Evolutionary conservation across 2,329 filamentous ascomycete species (phyloP), one percentile per base, ranked within the genome.

Genomic region (Teratosphaeria destructans): DNA sequence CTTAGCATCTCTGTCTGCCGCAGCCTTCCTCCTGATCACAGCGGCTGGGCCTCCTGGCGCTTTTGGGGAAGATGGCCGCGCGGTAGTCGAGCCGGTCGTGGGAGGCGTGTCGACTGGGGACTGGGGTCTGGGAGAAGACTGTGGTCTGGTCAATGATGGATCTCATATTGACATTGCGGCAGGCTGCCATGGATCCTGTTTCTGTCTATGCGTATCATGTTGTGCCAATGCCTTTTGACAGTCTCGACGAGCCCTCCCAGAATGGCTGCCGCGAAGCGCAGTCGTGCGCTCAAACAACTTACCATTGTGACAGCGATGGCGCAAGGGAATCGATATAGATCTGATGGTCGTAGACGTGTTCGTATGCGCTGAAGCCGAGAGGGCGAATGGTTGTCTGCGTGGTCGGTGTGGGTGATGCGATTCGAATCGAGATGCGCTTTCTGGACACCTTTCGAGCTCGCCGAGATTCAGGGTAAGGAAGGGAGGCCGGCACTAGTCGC

Each of bases 1-100:
- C 79, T 95, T 94, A 79, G 97, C 94, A 78, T 96, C 96, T 79
- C 96, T 89, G 76, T 97, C 94, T 70, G 93, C 93, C 34, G 94
- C 94, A 52, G 94, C 93, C 74, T 94, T 90, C 75, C 94, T 87
- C 76, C 94, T 87, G 78, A 99, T 95, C 63, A 91, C 93, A 67
- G 93, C 95, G 75, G 94, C 91, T 71, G 94, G 91, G 69, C 94
- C 94, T 66, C 94, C 94, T 29, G 94, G 94, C 64, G 91, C 88
- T 70, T 90, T 86, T 62, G 93, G 92, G 56, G 93, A 96, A 34
- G 89, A 87, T 59, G 90, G 86, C 65, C 93, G 90, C 71, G 83
- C 85, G 72, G 86, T 83, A 72, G 83, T 85, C 62, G 85, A 82
- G 76, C 88, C 89, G 61, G 83, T 83, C 67, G 84, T 81, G 67